These are phyloP conservation scores for Hibiscus mutabilis DNA, from an alignment of 345 rosid species.

Conservation along the genomic window DNA sequence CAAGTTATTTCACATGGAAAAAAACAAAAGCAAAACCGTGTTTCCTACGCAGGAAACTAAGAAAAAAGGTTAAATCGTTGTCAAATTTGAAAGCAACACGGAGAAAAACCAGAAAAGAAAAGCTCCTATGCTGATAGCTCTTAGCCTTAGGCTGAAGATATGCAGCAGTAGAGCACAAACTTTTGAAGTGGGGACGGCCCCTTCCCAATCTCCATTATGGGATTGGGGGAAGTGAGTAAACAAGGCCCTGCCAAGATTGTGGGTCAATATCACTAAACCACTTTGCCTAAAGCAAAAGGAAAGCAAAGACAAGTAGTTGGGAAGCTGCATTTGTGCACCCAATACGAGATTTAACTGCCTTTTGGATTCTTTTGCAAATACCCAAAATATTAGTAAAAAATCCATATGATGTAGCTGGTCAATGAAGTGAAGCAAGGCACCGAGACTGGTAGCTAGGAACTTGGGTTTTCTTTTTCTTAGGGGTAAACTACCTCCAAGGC, in stretches of 20 bases:
- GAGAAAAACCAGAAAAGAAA: not conserved
- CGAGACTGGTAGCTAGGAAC: too few species aligned
- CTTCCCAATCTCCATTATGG: constrained; percentile 8
- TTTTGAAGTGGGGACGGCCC: constrained; percentile 6
- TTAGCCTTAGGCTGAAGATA: not conserved
- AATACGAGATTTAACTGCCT: constrained; percentile 15
- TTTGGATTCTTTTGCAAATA: not conserved
- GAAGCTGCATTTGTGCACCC: constrained; percentile 26
- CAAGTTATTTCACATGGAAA: not conserved
- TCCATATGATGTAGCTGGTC: too few species aligned
- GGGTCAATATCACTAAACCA: not conserved
- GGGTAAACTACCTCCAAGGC: too few species aligned
- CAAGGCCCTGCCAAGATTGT: not conserved
- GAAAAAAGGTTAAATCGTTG: not conserved
- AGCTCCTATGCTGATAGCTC: not conserved
- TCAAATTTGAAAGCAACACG: not conserved
- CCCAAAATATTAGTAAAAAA: not conserved
- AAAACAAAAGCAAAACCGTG: not conserved
- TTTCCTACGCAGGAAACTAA: not conserved
- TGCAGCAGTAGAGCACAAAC: not conserved
- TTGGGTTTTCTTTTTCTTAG: too few species aligned
- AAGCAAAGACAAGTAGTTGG: constrained; percentile 21
- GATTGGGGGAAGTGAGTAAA: constrained; percentile 6
- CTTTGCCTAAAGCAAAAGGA: constrained; percentile 17
- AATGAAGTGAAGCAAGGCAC: too few species aligned